These are phyloP conservation scores for Thelephora ganbajun DNA, from an alignment of 768 basidiomycete genomes.

Conservation along the genomic window DNA sequence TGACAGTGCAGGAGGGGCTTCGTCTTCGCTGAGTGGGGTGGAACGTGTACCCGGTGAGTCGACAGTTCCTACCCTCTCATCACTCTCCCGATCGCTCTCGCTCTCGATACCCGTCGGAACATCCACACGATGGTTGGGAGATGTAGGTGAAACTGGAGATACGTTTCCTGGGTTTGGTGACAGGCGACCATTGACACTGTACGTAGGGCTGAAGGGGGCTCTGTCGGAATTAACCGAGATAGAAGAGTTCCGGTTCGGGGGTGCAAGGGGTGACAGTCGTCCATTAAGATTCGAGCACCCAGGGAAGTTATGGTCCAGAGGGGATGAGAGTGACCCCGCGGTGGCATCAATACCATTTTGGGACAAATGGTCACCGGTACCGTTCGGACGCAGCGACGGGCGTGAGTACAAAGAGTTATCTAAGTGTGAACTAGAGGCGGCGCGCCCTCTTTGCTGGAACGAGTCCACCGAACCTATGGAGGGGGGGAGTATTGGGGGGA, in stretches of 20 bases:
- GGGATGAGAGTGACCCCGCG: too few species aligned
- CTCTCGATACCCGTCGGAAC: conserved; percentile 65
- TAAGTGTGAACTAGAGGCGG: too few species aligned
- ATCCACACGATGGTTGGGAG: conserved; percentile 51
- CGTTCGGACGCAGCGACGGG: too few species aligned
- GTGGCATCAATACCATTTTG: too few species aligned
- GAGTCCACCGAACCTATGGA: too few species aligned
- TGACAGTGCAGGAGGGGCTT: conserved; percentile 25
- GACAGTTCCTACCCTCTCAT: conserved; percentile 15
- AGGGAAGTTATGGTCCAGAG: conserved; percentile 12
- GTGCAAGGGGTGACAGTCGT: not conserved
- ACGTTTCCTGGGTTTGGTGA: not conserved
- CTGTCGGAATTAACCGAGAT: conserved; percentile 7
- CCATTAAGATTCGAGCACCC: conserved; percentile 7
- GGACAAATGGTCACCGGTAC: too few species aligned
- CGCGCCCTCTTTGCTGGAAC: too few species aligned
- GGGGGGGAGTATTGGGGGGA: too few species aligned
- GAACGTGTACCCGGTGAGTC: not conserved
- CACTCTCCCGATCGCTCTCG: conserved; percentile 50
- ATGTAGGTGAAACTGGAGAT: conserved; percentile 25
- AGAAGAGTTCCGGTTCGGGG: conserved; percentile 8
- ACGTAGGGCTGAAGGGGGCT: conserved; percentile 3
- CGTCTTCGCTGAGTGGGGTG: conserved; percentile 6
- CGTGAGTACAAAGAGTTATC: too few species aligned
- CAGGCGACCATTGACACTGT: not conserved